Conservation (phyloP, 495 filamentous ascomycete species). For the Gamarada debralockiae region DNA sequence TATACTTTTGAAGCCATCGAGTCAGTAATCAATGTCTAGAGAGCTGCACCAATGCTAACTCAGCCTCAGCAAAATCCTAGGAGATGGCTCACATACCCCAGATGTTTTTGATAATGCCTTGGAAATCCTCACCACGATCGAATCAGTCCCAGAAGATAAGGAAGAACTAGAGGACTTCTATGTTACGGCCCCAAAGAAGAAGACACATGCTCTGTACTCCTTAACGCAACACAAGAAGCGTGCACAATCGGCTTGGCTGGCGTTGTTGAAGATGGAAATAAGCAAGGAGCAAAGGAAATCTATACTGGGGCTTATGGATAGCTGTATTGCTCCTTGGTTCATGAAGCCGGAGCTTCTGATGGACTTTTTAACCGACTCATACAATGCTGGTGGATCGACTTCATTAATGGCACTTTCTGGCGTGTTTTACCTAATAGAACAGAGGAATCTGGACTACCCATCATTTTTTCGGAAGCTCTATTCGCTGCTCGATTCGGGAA, state of each 20-base stretch:
- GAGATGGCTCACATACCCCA: slow-evolving; percentile 30
- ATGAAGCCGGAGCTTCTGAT: slow-evolving; percentile 81
- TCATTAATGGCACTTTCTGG: slow-evolving; percentile 88
- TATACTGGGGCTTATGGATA: slow-evolving; percentile 67
- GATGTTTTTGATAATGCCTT: slow-evolving; percentile 51
- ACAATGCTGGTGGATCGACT: slow-evolving; percentile 77
- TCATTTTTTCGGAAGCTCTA: slow-evolving; percentile 93
- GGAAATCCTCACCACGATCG: slow-evolving; percentile 60
- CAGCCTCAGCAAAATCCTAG: slow-evolving; percentile 33
- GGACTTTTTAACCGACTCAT: slow-evolving; percentile 95
- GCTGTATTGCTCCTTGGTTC: slow-evolving; percentile 84
- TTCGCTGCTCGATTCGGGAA: slow-evolving; percentile 75
- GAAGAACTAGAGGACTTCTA: slow-evolving; percentile 68
- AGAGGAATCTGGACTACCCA: slow-evolving; percentile 94
- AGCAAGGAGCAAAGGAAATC: slow-evolving; percentile 72
- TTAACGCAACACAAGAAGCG: slow-evolving; percentile 62
- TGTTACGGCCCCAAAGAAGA: slow-evolving; percentile 44
- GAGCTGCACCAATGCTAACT: slow-evolving; percentile 12
- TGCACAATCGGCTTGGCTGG: slow-evolving; percentile 82
- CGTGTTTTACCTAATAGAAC: slow-evolving; percentile 90
- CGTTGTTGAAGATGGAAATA: slow-evolving; percentile 65
- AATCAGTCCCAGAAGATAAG: slow-evolving; percentile 55
- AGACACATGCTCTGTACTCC: slow-evolving; percentile 48
- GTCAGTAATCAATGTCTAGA: slow-evolving; percentile 43
- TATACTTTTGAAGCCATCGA: slow-evolving; percentile 67